Evolutionary conservation across 306 rosid species (phyloP), one percentile per base, ranked within the genome.

Genomic region (Trifolium subterraneum): DNA sequence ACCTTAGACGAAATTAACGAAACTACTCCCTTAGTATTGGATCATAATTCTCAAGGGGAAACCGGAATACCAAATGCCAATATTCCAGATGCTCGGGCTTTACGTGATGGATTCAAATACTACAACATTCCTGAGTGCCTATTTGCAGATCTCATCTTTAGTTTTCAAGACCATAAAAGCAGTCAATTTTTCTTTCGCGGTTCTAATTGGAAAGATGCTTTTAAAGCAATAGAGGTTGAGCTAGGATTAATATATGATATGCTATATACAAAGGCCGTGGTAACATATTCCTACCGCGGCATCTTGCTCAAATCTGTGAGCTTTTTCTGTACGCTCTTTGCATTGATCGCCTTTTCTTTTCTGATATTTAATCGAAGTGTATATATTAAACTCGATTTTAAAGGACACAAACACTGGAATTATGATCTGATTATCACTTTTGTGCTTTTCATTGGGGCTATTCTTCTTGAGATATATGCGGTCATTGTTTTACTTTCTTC

Each of bases 171-270:
- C 38, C 62, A 52, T 45, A 64, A 1, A 13, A 15, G 31, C 59
- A 78, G 76, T 48, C 75, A 27, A 29, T 0, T 10, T 14, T 75
- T 80, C 51, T 83, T 83, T 55, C 56, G 45, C 4, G 52, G 3
- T 0, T 14, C 8, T 2, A 1, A 44, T 1, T 81, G 50, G 19
- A 1, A 27, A 0, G 5, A 13, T 9, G 80, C 81, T 64, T 87
- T 82, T 64, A 4, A 58, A 41, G 76, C 78, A 6, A 51, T 85
- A 11, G 89, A 73, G 42, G 16, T 87, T 8, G 92, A 87, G 76
- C 87, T 87, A 2, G 92, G 82, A 38, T 70, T 87, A 5, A 65
- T 81, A 66, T 76, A 82, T 66, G 89, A 87, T 68, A n/a, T 60
- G 18, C 14, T 87, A 3, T 81, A 78, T n/a, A 83, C 92, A 0